phyloP scores from a whole-genome alignment of 345 rosid genomes.

The Melaleuca alternifolia region DNA sequence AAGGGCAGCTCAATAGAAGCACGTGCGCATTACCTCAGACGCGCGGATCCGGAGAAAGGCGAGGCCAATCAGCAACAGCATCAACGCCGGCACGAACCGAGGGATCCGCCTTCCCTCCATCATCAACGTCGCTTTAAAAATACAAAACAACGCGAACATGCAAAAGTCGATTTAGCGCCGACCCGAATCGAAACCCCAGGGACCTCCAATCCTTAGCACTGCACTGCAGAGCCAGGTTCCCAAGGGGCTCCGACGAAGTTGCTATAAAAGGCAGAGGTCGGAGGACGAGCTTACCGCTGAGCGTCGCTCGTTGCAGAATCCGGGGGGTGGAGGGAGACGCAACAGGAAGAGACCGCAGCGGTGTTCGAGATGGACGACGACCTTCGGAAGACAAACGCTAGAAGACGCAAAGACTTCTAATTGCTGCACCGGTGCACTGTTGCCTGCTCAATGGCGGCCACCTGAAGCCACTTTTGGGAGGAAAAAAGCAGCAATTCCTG shows the following conservation, averaged over 20 bases:
- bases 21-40: background rate
- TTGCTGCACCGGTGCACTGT: background rate
- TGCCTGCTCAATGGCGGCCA: background rate
- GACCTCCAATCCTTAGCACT: background rate
- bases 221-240: background rate
- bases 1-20: background rate
- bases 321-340: background rate
- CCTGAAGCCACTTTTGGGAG: background rate
- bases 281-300: background rate
- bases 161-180: background rate
- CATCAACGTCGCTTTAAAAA: background rate
- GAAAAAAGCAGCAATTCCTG: background rate
- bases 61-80: background rate
- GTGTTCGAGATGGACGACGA: background rate
- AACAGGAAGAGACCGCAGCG: background rate
- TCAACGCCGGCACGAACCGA: background rate
- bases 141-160: background rate
- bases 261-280: background rate
- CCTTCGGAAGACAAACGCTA: background rate
- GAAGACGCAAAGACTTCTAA: background rate
- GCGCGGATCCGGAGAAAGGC: conserved; percentile 1
- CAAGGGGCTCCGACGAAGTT: background rate
- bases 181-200: background rate
- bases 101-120: conserved; percentile 2
- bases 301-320: background rate